Percentiles rank a stretch among this genome's conserved stretches.
Evolutionary conservation across 805 yeast genomes (phyloP).

Genomic region (Blastobotrys terrestris): DNA sequence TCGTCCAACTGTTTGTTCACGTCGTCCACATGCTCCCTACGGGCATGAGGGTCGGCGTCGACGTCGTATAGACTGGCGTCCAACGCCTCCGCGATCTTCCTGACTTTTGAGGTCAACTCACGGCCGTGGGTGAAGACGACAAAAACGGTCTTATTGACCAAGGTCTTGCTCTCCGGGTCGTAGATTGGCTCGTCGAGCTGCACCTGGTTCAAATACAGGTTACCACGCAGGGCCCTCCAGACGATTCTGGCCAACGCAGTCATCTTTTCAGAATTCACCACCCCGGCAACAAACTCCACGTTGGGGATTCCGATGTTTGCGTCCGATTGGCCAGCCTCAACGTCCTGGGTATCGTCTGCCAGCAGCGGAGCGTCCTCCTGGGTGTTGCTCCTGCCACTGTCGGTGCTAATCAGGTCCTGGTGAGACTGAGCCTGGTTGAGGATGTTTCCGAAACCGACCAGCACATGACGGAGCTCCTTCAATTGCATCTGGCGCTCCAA

Average conservation of each 20-base stretch:
- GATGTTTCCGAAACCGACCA: conserved; percentile 41
- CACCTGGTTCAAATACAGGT: conserved; percentile 67
- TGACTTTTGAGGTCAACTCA: conserved; percentile 62
- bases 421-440: conserved; percentile 34
- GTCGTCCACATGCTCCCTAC: conserved; percentile 32
- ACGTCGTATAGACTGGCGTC: conserved; percentile 73
- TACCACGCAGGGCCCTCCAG: conserved; percentile 93
- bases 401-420: conserved; percentile 30
- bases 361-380: conserved; percentile 33
- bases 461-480: conserved; percentile 64
- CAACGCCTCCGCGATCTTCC: conserved; percentile 80
- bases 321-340: conserved; percentile 9
- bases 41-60: conserved; percentile 39
- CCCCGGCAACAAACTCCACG: conserved; percentile 66
- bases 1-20: conserved; percentile 47
- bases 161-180: conserved; percentile 51
- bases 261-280: conserved; percentile 65
- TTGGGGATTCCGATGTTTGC: conserved; percentile 18
- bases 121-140: conserved; percentile 90
- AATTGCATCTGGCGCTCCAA: conserved; percentile 56
- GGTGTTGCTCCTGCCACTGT: too few species aligned
- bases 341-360: conserved; percentile 29
- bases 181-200: conserved; percentile 66
- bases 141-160: conserved; percentile 71
- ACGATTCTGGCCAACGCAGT: conserved; percentile 70